These are phyloP conservation scores for Exserohilum turcica DNA, from an alignment of 2,329 filamentous ascomycete genomes.

Conservation along the genomic window DNA sequence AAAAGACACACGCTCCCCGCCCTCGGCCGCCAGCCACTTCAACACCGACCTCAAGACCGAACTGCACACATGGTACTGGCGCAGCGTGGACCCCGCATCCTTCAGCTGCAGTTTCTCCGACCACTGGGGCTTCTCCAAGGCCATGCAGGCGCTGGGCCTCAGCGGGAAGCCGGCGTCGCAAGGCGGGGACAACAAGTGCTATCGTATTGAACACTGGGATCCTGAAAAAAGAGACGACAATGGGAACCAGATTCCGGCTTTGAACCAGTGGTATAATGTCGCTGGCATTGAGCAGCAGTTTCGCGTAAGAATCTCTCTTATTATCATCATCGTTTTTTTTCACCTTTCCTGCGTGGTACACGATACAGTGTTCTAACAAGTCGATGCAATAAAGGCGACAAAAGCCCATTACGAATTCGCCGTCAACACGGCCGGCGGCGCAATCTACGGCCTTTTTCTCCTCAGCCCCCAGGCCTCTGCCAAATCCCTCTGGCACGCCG, in stretches of 20 bases:
- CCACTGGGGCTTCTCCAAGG: slow-evolving; percentile 15
- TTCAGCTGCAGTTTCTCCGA: slow-evolving; percentile 18
- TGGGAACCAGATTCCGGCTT: slow-evolving; percentile 11
- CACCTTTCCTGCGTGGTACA: no score
- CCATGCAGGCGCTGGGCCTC: slow-evolving; percentile 13
- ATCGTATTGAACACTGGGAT: slow-evolving; percentile 24
- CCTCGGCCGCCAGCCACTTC: slow-evolving; percentile 24
- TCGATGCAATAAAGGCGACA: slow-evolving; percentile 13
- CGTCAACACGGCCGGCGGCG: slow-evolving; percentile 17
- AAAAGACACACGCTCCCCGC: slow-evolving; percentile 17
- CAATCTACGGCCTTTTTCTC: slow-evolving; percentile 20
- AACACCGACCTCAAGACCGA: slow-evolving; percentile 17
- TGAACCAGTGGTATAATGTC: slow-evolving; percentile 25
- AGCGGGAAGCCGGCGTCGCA: slow-evolving; percentile 11
- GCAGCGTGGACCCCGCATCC: slow-evolving; percentile 1
- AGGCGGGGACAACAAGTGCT: slow-evolving; percentile 22
- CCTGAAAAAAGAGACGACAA: slow-evolving; percentile 4
- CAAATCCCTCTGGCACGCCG: slow-evolving; percentile 11
- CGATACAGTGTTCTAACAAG: neutral
- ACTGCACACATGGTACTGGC: slow-evolving; percentile 26
- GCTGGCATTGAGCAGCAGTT: slow-evolving; percentile 12
- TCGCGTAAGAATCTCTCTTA: slow-evolving; percentile 7
- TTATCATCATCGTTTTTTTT: no score
- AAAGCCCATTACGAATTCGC: slow-evolving; percentile 24
- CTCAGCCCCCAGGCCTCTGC: slow-evolving; percentile 15